Base-by-base conservation (phyloP, 495 filamentous ascomycete species). In the Penicillium coprophilum region DNA sequence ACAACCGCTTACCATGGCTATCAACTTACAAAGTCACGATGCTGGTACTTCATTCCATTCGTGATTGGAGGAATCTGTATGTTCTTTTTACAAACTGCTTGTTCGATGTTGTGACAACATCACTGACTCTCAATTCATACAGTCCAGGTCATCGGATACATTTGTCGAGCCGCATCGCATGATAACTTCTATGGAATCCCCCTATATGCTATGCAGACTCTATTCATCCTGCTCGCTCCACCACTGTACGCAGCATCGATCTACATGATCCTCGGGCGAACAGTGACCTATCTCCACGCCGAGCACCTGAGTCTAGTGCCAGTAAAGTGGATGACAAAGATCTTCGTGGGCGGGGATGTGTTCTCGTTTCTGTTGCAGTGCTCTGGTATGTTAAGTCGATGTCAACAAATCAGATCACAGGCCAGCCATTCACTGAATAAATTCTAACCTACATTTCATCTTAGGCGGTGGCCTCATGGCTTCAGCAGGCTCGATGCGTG, bases 101-200 rank as follows among this genome's bases (percentile, higher is more conserved):
- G 44, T 19, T 17, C 8, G 2, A 17, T 3, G 1, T 4, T 19
- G 4, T 6, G 12, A 27, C 17, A 6, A 1, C 30, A 28, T 30
- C 6, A 7, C 20, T 34, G 44, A 47, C 19, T 43, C 39, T 19
- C 20, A 62, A 13, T 15, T 50, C 32, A 15, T 38, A 23, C 24
- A 84, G 81, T 85, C 67, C 82, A 88, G 64, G 59, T 79, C 0
- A 59, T 83, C 9, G 85, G 85, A n/a, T 87, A 87, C 58, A 63
- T 81, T 34, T 82, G 76, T 38, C 80, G 85, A 24, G 59, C 72
- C 8, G 55, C 81, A 9, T 64, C 70, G 13, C 69, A 73, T 7
- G 55, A 56, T 54, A 51, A 66, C 43, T 62, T 68, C 44, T 34
- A 50, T 53, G 60, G 63, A 8, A 45, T 70, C 10, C 28, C 69